Conservation (phyloP, 257 asterid species). For the Fraxinus americana region DNA sequence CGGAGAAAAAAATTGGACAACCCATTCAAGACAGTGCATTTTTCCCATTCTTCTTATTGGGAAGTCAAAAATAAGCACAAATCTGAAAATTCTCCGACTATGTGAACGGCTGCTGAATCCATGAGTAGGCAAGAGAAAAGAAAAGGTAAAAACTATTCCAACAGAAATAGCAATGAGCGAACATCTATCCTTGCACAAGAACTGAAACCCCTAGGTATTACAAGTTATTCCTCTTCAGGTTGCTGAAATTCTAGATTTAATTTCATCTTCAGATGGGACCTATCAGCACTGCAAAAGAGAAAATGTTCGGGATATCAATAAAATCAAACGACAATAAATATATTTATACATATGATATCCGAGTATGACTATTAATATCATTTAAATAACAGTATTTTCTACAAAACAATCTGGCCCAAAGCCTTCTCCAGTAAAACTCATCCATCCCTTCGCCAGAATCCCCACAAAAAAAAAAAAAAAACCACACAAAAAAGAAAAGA, state of each 20-base stretch:
- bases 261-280: slow-evolving; percentile 91
- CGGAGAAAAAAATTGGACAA: too few relatives aligned
- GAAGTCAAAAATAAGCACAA: too few relatives aligned
- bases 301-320: slow-evolving; percentile 4
- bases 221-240: slow-evolving; percentile 64
- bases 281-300: slow-evolving; percentile 74
- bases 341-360: not conserved
- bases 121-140: too few relatives aligned
- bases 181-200: not conserved
- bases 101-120: too few relatives aligned
- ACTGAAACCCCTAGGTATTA: slow-evolving; percentile 10
- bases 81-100: too few relatives aligned
- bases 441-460: not conserved
- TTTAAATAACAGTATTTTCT: not conserved
- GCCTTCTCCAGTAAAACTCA: not conserved
- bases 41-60: too few relatives aligned
- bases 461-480: not conserved
- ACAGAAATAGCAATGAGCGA: too few relatives aligned
- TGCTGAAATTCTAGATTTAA: slow-evolving; percentile 87
- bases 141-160: too few relatives aligned
- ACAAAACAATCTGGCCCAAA: not conserved
- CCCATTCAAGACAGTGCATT: too few relatives aligned
- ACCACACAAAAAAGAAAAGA: not conserved
- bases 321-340: not conserved
- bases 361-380: not conserved